Conservation (phyloP, 202 grass and related monocot genomes). For the Zizania palustris region DNA sequence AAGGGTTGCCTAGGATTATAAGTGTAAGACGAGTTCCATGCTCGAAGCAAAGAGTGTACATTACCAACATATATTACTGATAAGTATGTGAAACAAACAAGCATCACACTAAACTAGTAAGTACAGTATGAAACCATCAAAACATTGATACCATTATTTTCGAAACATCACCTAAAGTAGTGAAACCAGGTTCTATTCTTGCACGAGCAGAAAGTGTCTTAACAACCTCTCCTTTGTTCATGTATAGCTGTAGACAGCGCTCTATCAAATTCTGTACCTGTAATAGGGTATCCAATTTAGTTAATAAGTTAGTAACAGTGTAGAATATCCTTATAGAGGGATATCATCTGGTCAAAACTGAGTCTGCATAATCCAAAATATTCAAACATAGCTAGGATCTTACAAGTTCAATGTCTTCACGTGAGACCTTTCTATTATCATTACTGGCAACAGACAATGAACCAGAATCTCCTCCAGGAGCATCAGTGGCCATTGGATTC, state of each 20-base stretch:
- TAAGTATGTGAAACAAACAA: slow-evolving; percentile 19
- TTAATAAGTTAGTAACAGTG: slow-evolving; percentile 25
- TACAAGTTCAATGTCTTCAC: slow-evolving; percentile 99
- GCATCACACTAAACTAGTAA: slow-evolving; percentile 19
- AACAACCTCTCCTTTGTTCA: slow-evolving; percentile 95
- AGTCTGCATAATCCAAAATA: not conserved
- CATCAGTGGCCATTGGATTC: slow-evolving; percentile 54
- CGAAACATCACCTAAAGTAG: slow-evolving; percentile 70
- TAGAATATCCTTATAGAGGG: slow-evolving; percentile 20
- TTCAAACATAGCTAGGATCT: slow-evolving; percentile 34
- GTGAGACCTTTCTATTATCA: slow-evolving; percentile 94
- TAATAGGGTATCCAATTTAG: slow-evolving; percentile 32
- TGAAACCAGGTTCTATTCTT: slow-evolving; percentile 99
- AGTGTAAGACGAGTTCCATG: slow-evolving; percentile 15
- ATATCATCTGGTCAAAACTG: slow-evolving; percentile 12
- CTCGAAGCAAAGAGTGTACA: not conserved
- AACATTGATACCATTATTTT: slow-evolving; percentile 29
- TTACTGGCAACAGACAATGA: slow-evolving; percentile 65
- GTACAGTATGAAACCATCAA: slow-evolving; percentile 1
- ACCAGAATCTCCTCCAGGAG: slow-evolving; percentile 66
- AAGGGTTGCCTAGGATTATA: not conserved
- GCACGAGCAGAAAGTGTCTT: slow-evolving; percentile 83
- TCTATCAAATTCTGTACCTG: slow-evolving; percentile 99
- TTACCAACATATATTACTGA: slow-evolving; percentile 11
- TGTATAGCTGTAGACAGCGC: slow-evolving; percentile 92